Base-by-base conservation (phyloP, 441 rosid genomes). In the Gossypium gossypioides region DNA sequence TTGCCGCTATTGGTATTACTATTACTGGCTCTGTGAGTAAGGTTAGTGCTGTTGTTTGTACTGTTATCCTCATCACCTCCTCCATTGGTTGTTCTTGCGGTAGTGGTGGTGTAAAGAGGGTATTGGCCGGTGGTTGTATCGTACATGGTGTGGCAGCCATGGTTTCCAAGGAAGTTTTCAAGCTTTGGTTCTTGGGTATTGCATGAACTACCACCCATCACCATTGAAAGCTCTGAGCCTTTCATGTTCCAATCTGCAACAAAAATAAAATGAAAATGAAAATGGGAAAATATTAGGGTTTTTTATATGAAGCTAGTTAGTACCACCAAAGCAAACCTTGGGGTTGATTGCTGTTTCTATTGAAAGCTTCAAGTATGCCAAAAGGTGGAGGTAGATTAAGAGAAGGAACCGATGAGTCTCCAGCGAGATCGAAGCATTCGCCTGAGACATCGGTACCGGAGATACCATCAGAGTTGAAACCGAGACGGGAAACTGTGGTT, bases 91-190 rank as follows among this genome's bases (percentile, higher is more conserved):
- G 51, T 44, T 67, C 82, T 40, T 72, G 74, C 0, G 79, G 40
- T 13, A 80, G 81, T 40, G 44, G n/a, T 73, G 76, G 48, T 78
- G 80, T 21, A 42, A 40, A 3, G 29, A 21, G 44, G 9, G 72
- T 77, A 79, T 50, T 77, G 78, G 16, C 81, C 79, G 0, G 63
- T 25, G 18, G 19, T 48, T 8, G 71, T 66, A 5, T 66, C 27
- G 42, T 67, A 67, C 29, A 74, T 51, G 22, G 70, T 22, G 72
- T 58, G 66, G 75, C 81, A 74, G 10, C 66, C 69, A 29, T 74
- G 81, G 61, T 84, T 83, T 2, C 95, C 95, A 1, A 92, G 88
- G 82, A 92, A 92, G 85, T 90, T 87, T 74, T 92, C 96, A 8
- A 90, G 87, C 79, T 92, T 92, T 6, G 96, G 97, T 63, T 81